phyloP scores from a whole-genome alignment of 176 grass and related monocot species.

The Chloris gayana region DNA sequence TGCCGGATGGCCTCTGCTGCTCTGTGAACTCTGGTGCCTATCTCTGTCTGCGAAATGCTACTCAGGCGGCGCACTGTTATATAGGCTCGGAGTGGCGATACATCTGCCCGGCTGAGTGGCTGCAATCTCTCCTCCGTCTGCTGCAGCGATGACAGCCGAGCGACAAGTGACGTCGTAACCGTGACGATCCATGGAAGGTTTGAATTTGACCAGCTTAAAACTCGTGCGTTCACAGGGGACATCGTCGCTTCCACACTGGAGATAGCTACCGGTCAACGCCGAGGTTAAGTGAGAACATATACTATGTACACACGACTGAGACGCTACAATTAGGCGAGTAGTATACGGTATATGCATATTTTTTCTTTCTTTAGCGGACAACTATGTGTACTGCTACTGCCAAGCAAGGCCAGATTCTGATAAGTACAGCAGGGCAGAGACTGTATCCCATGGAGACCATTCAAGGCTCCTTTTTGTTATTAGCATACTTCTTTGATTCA shows the following conservation, averaged over 20 bases:
- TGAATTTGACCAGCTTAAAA: slow-evolving; percentile 11
- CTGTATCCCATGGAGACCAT: no score
- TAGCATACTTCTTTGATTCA: not conserved
- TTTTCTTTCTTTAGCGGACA: no score
- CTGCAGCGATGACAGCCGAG: not conserved
- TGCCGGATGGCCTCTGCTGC: not conserved
- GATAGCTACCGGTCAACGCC: slow-evolving; percentile 6
- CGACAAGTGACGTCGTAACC: not conserved
- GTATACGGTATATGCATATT: no score
- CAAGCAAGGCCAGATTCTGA: no score
- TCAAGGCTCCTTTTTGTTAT: no score
- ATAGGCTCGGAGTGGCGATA: not conserved
- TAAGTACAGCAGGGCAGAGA: no score
- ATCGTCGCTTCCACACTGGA: slow-evolving; percentile 11
- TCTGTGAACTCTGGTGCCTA: not conserved
- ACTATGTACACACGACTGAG: not conserved
- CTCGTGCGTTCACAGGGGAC: slow-evolving; percentile 41
- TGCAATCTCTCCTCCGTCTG: no score
- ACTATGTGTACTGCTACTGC: no score
- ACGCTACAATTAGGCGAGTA: not conserved
- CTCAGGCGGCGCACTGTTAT: not conserved
- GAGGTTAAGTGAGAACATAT: not conserved
- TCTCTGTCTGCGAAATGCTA: not conserved
- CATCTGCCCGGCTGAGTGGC: not conserved
- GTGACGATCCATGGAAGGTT: slow-evolving; percentile 6